These are phyloP conservation scores for Artemisia argyi DNA, from an alignment of 129 eudicot genomes.

Conservation along the genomic window DNA sequence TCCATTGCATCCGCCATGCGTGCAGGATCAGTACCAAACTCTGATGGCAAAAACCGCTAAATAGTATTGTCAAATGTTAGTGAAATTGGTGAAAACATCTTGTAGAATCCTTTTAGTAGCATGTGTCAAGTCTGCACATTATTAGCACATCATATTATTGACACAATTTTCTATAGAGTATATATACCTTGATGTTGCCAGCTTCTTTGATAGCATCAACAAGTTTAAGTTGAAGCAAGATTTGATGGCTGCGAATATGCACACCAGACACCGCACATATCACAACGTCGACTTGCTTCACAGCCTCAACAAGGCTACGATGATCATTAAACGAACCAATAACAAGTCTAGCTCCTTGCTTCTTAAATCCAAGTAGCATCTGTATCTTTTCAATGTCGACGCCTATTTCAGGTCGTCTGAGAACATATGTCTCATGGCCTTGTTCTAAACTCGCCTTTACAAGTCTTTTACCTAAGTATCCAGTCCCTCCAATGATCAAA, in stretches of 20 bases:
- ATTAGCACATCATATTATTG: too few species aligned
- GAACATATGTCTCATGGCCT: constrained; percentile 52
- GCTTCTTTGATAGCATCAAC: constrained; percentile 89
- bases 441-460: constrained; percentile 55
- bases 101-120: too few species aligned
- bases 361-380: constrained; percentile 62
- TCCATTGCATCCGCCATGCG: constrained; percentile 45
- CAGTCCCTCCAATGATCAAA: constrained; percentile 55
- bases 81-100: neutral
- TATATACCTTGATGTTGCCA: constrained; percentile 78
- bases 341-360: constrained; percentile 59
- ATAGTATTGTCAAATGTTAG: neutral
- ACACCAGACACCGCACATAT: constrained; percentile 80
- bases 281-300: constrained; percentile 72
- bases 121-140: neutral
- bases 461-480: constrained; percentile 57
- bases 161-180: neutral
- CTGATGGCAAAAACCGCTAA: constrained; percentile 53
- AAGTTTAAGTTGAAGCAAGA: constrained; percentile 74
- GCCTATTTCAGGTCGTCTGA: constrained; percentile 48
- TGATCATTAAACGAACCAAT: constrained; percentile 64
- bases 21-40: constrained; percentile 54
- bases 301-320: constrained; percentile 68
- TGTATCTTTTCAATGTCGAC: constrained; percentile 67
- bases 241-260: constrained; percentile 71